Evolutionary conservation across 2,329 filamentous ascomycete species (phyloP), one percentile per base, ranked within the genome.

Genomic region (Exophiala oligosperma): DNA sequence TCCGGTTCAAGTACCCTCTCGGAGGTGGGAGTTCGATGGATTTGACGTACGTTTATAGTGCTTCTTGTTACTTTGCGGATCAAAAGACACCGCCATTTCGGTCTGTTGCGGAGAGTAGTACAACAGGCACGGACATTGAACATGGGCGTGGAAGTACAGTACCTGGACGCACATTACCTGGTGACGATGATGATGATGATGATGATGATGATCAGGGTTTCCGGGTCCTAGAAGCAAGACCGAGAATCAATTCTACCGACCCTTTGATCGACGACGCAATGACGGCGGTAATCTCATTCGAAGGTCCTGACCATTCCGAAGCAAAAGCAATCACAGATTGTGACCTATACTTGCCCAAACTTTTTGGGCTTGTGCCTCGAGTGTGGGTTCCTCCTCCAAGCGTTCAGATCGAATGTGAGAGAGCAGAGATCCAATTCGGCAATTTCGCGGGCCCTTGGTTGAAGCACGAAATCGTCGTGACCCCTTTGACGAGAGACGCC

Each of bases 1-100:
- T 60, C 21, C 43, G 51, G n/a, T 63, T 60, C 49, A 23, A 60
- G 4, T 63, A 63, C 40, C 26, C 44, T 7, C 57, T 63, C 5
- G 57, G 29, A 4, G 60, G 60, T 17, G 60, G 60, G 3, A 49
- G 28, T 26, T 46, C 24, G n/a, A 53, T 60, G 49, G 57, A 55
- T 12, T 37, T 60, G 28, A 57, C 58, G 17, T 60, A 60, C 38
- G 53, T 56, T 24, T 53, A 56, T 28, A 49, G 52, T 29, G 56
- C 52, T n/a, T 43, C 44, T 3, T 38, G 40, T 9, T 32, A 59
- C 24, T 23, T 43, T 12, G 37, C 56, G 32, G 32, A 55, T 21
- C 53, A 48, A 29, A 7, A 41, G 12, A 14, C 6, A 4, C 12
- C 38, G 38, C 38, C 17, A 17, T 17, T 17, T 17, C 17, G 17